Evolutionary conservation across 2,329 filamentous ascomycete genomes (phyloP), one percentile per base, ranked within the genome.

Genomic region (Aspergillus latus): DNA sequence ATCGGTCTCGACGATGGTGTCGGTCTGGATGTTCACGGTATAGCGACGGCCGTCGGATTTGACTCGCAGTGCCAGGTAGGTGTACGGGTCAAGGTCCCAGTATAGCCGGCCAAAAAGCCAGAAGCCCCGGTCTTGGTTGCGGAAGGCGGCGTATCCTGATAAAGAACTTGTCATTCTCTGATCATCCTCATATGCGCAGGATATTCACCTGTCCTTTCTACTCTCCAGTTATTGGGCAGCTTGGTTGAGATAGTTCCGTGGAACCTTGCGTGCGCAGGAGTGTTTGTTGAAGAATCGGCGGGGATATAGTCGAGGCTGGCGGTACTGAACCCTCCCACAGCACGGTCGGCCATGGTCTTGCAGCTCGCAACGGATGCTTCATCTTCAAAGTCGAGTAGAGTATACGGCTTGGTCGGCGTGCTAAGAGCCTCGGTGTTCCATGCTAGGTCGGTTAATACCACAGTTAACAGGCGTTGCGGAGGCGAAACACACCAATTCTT

Each of bases 21-120:
- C 93, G 2, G 92, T 96, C 78, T 97, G 94, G 13, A 99, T 79
- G 74, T 99, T 99, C 67, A 99, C 85, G 56, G 96, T 90, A 78
- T 97, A 99, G 66, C 90, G 88, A 57, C 94, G 82, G 13, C 92
- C 92, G 70, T 97, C 94, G 2, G 90, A 93, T 72, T 92, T 94
- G 65, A 99, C 82, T 11, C 92, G 88, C 68, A 99, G 75, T 0
- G 91, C 93, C 8, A 99, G 86, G 74, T 92, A 97, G 10, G 83
- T 78, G 75, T 96, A 97, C 2, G 89, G 87, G 67, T 96, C 92
- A 51, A 97, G 88, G 70, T 97, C 88, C 90, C 91, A 97, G 21
- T 91, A 78, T 34, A 89, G 80, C 54, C 87, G 88, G 40, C 94
- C 94, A 68, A 97, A 96, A n/a, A 96, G 73, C 16, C 90, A 95